Conservation (phyloP, 2,329 filamentous ascomycete species). For the Exophiala lecanii-corni region DNA sequence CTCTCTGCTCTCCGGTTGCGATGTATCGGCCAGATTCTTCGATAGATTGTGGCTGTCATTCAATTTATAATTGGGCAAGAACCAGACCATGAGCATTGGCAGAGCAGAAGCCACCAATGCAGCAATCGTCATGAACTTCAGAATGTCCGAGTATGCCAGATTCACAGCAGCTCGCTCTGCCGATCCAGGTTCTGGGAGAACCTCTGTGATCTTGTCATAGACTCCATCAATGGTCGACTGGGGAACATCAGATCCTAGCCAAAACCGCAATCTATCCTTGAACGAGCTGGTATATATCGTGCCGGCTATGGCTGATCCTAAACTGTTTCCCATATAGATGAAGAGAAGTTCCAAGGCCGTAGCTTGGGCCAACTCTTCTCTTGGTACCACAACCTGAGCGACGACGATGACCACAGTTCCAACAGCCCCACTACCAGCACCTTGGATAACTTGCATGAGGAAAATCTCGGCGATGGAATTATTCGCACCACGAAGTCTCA, state of each 20-base stretch:
- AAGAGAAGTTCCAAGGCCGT: constrained; percentile 44
- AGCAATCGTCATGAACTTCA: constrained; percentile 32
- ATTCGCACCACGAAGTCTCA: constrained; percentile 42
- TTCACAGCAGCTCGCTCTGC: constrained; percentile 41
- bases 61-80: constrained; percentile 27
- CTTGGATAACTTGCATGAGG: constrained; percentile 46
- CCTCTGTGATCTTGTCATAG: constrained; percentile 44
- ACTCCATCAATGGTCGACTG: constrained; percentile 34
- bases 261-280: constrained; percentile 32
- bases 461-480: constrained; percentile 46
- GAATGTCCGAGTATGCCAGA: constrained; percentile 34
- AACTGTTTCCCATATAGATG: constrained; percentile 36
- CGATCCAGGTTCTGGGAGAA: constrained; percentile 39
- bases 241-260: constrained; percentile 33
- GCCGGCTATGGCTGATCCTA: constrained; percentile 42
- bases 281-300: constrained; percentile 49
- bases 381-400: constrained; percentile 44
- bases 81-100: constrained; percentile 27
- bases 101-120: constrained; percentile 30
- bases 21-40: background rate
- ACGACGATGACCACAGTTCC: constrained; percentile 41
- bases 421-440: constrained; percentile 45
- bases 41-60: constrained; percentile 19
- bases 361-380: constrained; percentile 45
- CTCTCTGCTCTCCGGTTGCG: background rate